These are phyloP conservation scores for Clarireedia homoeocarpa DNA, from an alignment of 2,329 filamentous ascomycete genomes.

Conservation along the genomic window DNA sequence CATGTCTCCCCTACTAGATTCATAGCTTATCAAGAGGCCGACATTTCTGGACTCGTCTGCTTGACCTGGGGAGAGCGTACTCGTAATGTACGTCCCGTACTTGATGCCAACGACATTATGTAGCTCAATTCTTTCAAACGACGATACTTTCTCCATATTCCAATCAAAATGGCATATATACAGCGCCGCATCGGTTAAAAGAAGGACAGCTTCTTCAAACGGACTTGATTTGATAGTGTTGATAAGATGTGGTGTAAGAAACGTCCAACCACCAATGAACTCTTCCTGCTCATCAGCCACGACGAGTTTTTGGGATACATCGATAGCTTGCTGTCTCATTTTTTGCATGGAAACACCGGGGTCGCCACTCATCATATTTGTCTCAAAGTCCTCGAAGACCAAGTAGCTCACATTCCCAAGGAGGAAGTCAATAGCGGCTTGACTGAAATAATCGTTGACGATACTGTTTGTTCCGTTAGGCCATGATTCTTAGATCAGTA, in stretches of 20 bases:
- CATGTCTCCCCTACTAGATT: conserved; percentile 61
- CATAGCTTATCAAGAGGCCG: conserved; percentile 74
- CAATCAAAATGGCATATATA: conserved; percentile 93
- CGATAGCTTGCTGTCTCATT: conserved; percentile 82
- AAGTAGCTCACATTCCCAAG: conserved; percentile 78
- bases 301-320: conserved; percentile 79
- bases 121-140: conserved; percentile 80
- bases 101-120: conserved; percentile 65
- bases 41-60: conserved; percentile 73
- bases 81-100: conserved; percentile 84
- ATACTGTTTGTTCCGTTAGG: conserved; percentile 50
- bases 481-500: neutral
- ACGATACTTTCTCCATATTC: conserved; percentile 88
- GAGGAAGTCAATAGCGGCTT: conserved; percentile 89
- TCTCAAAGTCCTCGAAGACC: conserved; percentile 91
- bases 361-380: conserved; percentile 86
- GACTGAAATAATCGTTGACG: conserved; percentile 95
- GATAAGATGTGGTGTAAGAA: conserved; percentile 66
- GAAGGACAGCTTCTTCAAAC: conserved; percentile 80
- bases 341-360: conserved; percentile 80
- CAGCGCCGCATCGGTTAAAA: conserved; percentile 76
- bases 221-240: conserved; percentile 63
- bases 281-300: conserved; percentile 79
- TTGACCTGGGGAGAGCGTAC: conserved; percentile 70
- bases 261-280: conserved; percentile 80